Evolutionary conservation across 1,284 basidiomycete genomes (phyloP).

Genomic region (Dichomitus squalens): DNA sequence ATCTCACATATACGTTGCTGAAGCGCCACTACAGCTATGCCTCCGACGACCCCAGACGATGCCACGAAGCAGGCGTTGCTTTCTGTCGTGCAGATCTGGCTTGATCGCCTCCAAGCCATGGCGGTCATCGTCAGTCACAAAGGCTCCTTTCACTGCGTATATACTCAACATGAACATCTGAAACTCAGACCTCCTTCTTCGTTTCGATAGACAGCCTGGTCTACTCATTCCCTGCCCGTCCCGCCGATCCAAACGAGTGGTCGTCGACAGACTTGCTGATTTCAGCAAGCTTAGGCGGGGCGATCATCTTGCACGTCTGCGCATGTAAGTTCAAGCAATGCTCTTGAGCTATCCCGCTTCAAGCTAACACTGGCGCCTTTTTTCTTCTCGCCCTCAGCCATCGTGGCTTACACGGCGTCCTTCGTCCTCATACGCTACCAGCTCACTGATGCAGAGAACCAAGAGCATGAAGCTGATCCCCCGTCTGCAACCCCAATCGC

Average conservation of each 20-base stretch:
- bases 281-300: constrained; percentile 35
- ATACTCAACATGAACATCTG: too few species aligned
- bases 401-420: constrained; percentile 36
- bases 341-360: not conserved
- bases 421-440: constrained; percentile 38
- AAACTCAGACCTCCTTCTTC: constrained; percentile 40
- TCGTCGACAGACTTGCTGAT: constrained; percentile 27
- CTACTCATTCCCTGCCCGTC: constrained; percentile 27
- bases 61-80: constrained; percentile 31
- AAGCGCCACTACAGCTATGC: too few species aligned
- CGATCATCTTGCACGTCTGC: constrained; percentile 40
- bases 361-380: not conserved
- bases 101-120: constrained; percentile 33
- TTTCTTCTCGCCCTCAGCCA: constrained; percentile 19
- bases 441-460: constrained; percentile 30
- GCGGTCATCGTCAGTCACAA: constrained; percentile 29
- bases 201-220: constrained; percentile 40
- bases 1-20: too few species aligned
- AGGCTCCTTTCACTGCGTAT: too few species aligned
- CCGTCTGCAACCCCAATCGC: not conserved
- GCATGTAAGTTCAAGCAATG: constrained; percentile 30
- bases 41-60: constrained; percentile 20
- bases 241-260: constrained; percentile 11
- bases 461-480: constrained; percentile 14
- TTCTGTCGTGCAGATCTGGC: constrained; percentile 33